Base-by-base conservation (phyloP, 2,329 filamentous ascomycete species). In the Hypoxylon sp. region DNA sequence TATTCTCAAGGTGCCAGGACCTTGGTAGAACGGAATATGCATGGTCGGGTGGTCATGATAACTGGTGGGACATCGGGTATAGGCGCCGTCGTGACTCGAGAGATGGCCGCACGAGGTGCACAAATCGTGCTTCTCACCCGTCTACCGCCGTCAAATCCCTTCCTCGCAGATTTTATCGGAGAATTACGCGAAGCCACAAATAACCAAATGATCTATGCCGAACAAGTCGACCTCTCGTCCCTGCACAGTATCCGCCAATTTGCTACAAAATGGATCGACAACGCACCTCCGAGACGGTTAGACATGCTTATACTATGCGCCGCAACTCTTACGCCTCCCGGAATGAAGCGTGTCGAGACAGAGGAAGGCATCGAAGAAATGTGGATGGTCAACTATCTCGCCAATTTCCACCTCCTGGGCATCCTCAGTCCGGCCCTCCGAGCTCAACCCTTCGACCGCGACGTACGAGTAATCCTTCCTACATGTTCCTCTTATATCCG, bases 231-330 rank as follows among this genome's bases (percentile, higher is more conserved):
- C 67, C 82, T 99, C 19, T 76, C 87, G 8, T 93, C 88, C 11
- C 78, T 99, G n/a, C 85, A 96, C 70, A 95, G 90, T 70, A 87
- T 99, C 63, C 89, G 94, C 27, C 81, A 87, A 57, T 99, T 99
- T 69, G 94, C 94, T 8, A 99, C 94, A 0, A 93, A 91, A 75
- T 99, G 95, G 93, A 91, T 99, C 60, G 93, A 99, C 71, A 97
- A 97, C 70, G 83, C 89, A 15, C 93, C 94, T 2, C 90, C 92
- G 6, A 81, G 95, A 48, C 80, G 95, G 36, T 76, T 99, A 5
- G 94, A 99, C 70, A 92, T 93, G 85, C 77, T 99, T 35, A 82
- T 99, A 13, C 79, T 99, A 12, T 96, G 91, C 70, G 94, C 88
- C 7, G 89, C 89, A 32, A 88, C 87, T 0, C 76, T 91, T 60